Evolutionary conservation across 495 filamentous ascomycete species (phyloP).

Genomic region (Rostrohypoxylon terebratum): DNA sequence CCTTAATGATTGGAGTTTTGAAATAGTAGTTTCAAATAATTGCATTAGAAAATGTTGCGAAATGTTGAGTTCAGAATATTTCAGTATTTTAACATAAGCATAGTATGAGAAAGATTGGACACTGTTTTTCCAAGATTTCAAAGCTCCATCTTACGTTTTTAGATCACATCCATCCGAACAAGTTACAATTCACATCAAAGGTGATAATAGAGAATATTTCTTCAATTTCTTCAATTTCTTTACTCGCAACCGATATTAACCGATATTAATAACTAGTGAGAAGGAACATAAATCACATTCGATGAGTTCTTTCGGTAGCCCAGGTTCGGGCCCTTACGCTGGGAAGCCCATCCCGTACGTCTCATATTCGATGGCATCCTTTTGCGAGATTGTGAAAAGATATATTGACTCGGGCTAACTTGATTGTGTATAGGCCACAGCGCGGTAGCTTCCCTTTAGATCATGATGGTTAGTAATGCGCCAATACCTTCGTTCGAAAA

Average conservation of each 20-base stretch:
- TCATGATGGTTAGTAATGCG: conserved; percentile 77
- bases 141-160: neutral
- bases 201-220: neutral
- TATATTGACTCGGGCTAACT: conserved; percentile 12
- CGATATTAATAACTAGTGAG: neutral
- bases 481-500: conserved; percentile 22
- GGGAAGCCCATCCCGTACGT: conserved; percentile 83
- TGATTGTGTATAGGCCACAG: conserved; percentile 72
- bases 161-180: conserved; percentile 12
- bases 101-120: conserved; percentile 17
- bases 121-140: conserved; percentile 34
- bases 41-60: neutral
- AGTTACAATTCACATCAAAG: conserved; percentile 11
- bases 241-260: conserved; percentile 3
- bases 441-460: conserved; percentile 97
- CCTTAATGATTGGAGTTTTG: neutral
- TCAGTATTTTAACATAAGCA: neutral
- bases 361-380: conserved; percentile 15
- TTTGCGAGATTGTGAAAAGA: conserved; percentile 5
- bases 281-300: neutral
- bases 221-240: conserved; percentile 5
- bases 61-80: neutral
- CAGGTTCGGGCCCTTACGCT: conserved; percentile 75
- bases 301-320: conserved; percentile 79
- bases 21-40: no score